These are phyloP conservation scores for Thermomucor indicae-seudaticae DNA, from an alignment of 371 early-diverging fungal species.

Conservation along the genomic window DNA sequence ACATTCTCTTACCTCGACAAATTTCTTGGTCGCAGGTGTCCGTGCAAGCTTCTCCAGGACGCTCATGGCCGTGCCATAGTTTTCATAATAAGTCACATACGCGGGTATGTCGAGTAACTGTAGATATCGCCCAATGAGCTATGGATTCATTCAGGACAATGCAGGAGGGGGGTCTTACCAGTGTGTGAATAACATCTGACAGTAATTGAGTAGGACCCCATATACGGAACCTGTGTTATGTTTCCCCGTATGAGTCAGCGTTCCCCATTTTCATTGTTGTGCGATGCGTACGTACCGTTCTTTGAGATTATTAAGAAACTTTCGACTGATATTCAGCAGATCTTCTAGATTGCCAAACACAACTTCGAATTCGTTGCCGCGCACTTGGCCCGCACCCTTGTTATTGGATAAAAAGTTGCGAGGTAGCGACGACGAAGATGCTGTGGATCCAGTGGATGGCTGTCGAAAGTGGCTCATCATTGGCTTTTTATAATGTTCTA, in stretches of 20 bases:
- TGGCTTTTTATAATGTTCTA: constrained; percentile 17
- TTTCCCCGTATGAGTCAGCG: background rate
- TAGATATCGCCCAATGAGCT: background rate
- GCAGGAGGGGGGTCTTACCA: constrained; percentile 7
- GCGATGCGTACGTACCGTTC: constrained; percentile 8
- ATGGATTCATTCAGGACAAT: background rate
- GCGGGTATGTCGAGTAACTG: constrained; percentile 9
- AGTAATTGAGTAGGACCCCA: constrained; percentile 24
- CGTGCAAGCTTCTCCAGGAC: constrained; percentile 12
- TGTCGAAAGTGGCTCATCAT: constrained; percentile 12
- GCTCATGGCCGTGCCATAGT: constrained; percentile 10
- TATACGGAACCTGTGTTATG: constrained; percentile 21
- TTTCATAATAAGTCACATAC: constrained; percentile 14
- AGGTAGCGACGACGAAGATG: constrained; percentile 5
- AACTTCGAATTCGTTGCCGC: constrained; percentile 11
- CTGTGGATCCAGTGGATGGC: background rate
- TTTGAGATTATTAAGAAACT: constrained; percentile 8
- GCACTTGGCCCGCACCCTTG: constrained; percentile 5
- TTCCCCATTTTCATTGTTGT: background rate
- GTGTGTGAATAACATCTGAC: constrained; percentile 14
- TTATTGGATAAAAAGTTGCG: constrained; percentile 11
- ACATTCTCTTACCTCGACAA: constrained; percentile 11
- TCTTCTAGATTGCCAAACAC: constrained; percentile 19
- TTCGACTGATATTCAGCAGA: constrained; percentile 5
- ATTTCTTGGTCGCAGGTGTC: constrained; percentile 7